Conservation (phyloP, 345 rosid genomes). For the Firmiana major region DNA sequence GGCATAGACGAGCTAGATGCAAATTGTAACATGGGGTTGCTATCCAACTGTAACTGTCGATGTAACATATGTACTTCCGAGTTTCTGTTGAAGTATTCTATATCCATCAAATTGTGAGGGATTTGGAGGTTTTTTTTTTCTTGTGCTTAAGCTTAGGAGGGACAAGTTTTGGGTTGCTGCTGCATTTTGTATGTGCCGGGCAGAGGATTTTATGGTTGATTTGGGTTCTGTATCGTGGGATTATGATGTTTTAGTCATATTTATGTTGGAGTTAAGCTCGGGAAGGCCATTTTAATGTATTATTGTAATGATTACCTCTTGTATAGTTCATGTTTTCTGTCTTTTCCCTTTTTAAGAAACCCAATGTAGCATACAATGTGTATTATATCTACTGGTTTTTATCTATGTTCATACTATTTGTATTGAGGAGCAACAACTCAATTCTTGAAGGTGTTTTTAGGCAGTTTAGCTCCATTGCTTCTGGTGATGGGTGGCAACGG, state of each 20-base stretch:
- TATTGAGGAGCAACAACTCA: background rate
- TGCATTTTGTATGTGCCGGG: background rate
- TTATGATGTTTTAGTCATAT: background rate
- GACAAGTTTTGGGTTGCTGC: background rate
- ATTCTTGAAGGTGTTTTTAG: background rate
- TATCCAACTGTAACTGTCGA: conserved; percentile 20
- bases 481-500: background rate
- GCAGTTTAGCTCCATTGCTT: background rate
- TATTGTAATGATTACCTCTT: background rate
- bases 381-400: background rate
- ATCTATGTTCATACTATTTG: background rate
- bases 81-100: background rate
- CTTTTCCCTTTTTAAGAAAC: background rate
- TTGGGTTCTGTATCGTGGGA: background rate
- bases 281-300: background rate
- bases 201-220: conserved; percentile 1
- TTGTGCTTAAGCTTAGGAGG: background rate
- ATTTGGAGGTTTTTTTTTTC: background rate
- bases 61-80: conserved; percentile 17
- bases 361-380: background rate
- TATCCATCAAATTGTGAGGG: background rate
- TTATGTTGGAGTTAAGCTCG: background rate
- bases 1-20: conserved; percentile 14
- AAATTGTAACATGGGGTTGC: conserved; percentile 15
- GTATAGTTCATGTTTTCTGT: background rate